Evolutionary conservation across 371 early-diverging fungal species (phyloP), one percentile per base, ranked within the genome.

Genomic region (Apophysomyces ossiformis): DNA sequence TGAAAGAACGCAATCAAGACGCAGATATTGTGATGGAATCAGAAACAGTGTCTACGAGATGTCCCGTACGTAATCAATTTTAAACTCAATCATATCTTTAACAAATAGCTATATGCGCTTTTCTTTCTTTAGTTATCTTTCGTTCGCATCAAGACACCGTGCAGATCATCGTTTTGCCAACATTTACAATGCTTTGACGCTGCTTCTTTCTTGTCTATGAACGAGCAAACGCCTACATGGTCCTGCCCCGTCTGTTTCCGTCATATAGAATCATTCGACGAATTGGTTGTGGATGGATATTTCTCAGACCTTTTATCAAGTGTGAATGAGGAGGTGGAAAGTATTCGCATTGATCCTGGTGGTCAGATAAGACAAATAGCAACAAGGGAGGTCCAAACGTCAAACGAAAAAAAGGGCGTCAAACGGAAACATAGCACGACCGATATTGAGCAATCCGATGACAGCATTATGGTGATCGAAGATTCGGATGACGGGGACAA

Each of bases 131-230:
- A 89, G 80, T 81, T 92, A 50, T 85, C 85, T 1, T 85, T 87
- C 58, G 79, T 79, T 4, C 87, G 92, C 5, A 91, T 93, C 37
- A 68, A 59, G 0, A 69, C 78, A 13, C 93, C 93, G 0, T 79
- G 81, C n/a, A 85, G 91, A 57, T 83, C 90, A 0, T 69, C 62
- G 1, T 64, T 69, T 8, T 93, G 93, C 66, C 70, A 82, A 18
- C 93, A 93, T 72, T 56, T 89, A 12, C 91, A 93, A 68, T 93
- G 94, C 67, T 93, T 91, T 70, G 94, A 93, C 62, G 87, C 84
- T 6, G 72, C 67, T 9, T 85, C 85, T 0, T 93, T 86, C 61
- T 72, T 92, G 38, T 73, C 83, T 35, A 85, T 93, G 80, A 92
- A 91, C 54, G 88, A 86, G 61, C 89, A 85, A 46, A 83, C 85